phyloP scores from a whole-genome alignment of 352 stramenopile genomes.

The Halophytophthora polymorphica region DNA sequence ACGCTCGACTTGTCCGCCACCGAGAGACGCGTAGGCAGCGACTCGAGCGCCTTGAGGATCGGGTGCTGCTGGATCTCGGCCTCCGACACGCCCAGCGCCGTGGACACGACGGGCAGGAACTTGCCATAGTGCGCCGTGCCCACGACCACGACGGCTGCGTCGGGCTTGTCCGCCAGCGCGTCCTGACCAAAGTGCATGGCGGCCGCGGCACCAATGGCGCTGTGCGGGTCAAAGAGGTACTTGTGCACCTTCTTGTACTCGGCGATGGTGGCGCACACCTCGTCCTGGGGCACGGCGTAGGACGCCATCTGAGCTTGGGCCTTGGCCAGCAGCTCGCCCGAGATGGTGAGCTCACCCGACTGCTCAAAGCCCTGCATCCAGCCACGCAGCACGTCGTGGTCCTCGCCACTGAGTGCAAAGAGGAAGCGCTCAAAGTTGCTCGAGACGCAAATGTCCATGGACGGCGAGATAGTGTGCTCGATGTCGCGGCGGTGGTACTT shows the following conservation, averaged over 20 bases:
- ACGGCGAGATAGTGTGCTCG: conserved; percentile 93
- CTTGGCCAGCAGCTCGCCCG: conserved; percentile 85
- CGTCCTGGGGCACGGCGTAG: conserved; percentile 72
- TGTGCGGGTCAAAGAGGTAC: conserved; percentile 98
- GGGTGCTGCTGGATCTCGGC: conserved; percentile 67
- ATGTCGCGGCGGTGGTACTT: conserved; percentile 95
- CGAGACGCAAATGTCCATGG: conserved; percentile 99
- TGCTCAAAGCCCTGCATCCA: conserved; percentile 97
- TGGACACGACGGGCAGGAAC: conserved; percentile 92
- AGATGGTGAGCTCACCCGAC: conserved; percentile 93
- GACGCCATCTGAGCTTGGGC: conserved; percentile 94
- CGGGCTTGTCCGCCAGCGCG: conserved; percentile 49
- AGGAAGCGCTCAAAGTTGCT: conserved; percentile 99
- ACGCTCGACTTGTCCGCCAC: conserved; percentile 61
- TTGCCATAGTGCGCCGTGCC: conserved; percentile 98
- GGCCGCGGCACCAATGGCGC: conserved; percentile 92
- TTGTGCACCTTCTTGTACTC: conserved; percentile 89
- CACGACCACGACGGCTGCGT: conserved; percentile 89
- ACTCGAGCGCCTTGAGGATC: conserved; percentile 74
- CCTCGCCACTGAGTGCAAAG: conserved; percentile 94
- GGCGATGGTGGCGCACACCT: conserved; percentile 92
- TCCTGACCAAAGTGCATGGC: conserved; percentile 79
- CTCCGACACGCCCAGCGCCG: conserved; percentile 81
- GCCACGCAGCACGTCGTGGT: conserved; percentile 81
- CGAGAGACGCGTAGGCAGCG: conserved; percentile 55